Evolutionary conservation across 257 asterid genomes (phyloP), one percentile per base, ranked within the genome.

Genomic region (Solanum ossicruentum): DNA sequence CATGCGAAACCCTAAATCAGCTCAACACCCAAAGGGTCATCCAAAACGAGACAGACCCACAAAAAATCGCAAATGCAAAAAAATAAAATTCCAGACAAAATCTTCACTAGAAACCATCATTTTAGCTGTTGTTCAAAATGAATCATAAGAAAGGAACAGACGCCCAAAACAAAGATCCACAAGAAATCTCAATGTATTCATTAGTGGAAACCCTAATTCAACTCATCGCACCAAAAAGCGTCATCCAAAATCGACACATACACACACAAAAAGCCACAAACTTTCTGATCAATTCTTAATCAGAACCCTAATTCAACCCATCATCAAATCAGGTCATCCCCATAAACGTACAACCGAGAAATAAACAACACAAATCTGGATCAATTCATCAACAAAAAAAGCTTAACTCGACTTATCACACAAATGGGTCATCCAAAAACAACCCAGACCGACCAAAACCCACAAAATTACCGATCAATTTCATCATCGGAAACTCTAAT

Each of bases 191-290:
- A 20, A 39, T 32, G 55, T 61, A 86, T 51, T 20, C 56, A 60
- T 65, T 8, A 77, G 9, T 77, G 61, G 23, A 78, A 79, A 69
- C 83, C 87, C 86, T 49, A 81, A 82, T 75, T 86, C 83, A 51
- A 60, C 72, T 72, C 63, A 54, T 65, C 80, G 10, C 12, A 26
- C 57, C 87, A 26, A 77, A 77, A 23, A 15, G 82, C 3, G 60
- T 47, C 39, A 73, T 73, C 81, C 81, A 47, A 47, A 47, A 73
- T 47, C 39, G n/a, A 73, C 9, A n/a, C n/a, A 45, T 21, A 32
- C 20, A 12, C 73, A 28, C 56, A 63, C 60, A 43, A 49, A 70
- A 65, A 80, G 51, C 36, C 36, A 57, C 79, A 58, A 77, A 77
- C 7, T 77, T 13, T 36, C 83, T 63, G 55, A 69, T 61, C 73